Evolutionary conservation across 139 green algal genomes (phyloP).

Genomic region (Micractinium sp.): DNA sequence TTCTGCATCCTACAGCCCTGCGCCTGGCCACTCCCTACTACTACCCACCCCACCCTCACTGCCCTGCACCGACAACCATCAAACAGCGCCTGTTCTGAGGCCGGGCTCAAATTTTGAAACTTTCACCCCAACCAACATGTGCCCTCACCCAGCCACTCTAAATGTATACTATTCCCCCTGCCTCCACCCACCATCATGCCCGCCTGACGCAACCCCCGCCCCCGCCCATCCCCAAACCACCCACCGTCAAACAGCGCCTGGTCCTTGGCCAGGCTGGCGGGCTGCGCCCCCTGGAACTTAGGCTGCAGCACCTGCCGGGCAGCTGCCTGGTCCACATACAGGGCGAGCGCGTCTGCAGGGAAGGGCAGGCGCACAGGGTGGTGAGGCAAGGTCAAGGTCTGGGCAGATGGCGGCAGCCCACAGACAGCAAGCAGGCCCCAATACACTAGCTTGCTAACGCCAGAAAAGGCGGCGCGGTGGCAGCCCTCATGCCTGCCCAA

Average conservation of each 20-base stretch:
- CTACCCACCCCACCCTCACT: background rate
- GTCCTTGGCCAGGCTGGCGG: constrained; percentile 29
- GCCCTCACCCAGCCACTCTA: background rate
- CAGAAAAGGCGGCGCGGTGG: too few species aligned
- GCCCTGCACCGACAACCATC: too few species aligned
- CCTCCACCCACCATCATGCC: background rate
- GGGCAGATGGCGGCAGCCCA: background rate
- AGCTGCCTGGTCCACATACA: constrained; percentile 69
- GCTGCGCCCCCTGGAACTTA: constrained; percentile 42
- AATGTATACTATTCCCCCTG: too few species aligned
- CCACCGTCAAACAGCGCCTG: constrained; percentile 58
- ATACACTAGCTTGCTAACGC: background rate
- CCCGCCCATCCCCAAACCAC: background rate
- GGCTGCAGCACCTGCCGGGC: constrained; percentile 51
- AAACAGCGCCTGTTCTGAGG: too few species aligned
- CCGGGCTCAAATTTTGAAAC: background rate
- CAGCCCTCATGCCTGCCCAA: too few species aligned
- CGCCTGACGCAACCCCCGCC: background rate
- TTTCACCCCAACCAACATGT: background rate
- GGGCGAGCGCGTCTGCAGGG: constrained; percentile 72
- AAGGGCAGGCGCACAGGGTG: background rate
- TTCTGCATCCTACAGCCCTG: background rate
- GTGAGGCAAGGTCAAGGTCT: too few species aligned
- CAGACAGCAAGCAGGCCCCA: background rate
- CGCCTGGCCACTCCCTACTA: background rate